Evolutionary conservation across 1,284 basidiomycete species (phyloP), one percentile per base, ranked within the genome.

Genomic region (Leucoagaricus sp.): DNA sequence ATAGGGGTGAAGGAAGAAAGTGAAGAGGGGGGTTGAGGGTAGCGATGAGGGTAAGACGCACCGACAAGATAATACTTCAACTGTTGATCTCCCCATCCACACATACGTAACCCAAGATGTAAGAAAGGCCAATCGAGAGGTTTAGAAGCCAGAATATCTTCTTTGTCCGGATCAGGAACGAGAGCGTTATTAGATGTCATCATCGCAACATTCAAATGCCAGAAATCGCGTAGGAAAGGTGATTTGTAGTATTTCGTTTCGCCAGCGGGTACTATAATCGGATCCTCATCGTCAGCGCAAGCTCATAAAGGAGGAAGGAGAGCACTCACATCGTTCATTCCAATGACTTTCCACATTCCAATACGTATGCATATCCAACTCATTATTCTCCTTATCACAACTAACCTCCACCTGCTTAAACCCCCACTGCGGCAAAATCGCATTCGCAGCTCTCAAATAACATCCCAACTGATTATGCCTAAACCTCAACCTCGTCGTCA

Each of bases 121-220:
- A 98, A 79, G 76, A 91, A 90, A 0, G 96, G 96, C 96, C 97
- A 99, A 69, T 99, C 96, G 47, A 82, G 80, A 0, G 96, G 96
- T 64, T 84, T 85, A 33, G 94, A 96, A 0, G 96, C 96, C 50
- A 99, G 85, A 64, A 98, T 94, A 70, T 99, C 96, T 64, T 96
- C 93, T 76, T 99, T 99, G 79, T 99, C 96, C 0, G 95, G 93
- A 67, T 99, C 95, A 0, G 96, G 96, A 44, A 98, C 76, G 53
- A 99, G 86, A 0, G 97, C 96, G 70, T 99, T 99, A 80, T 99
- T 99, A 4, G 96, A 97, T 0, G 95, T 98, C 94, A 97, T 96
- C 97, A 99, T 99, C 13, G 96, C 96, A 13, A 99, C 93, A 67
- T 99, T 99, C 57, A 99, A 85, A 72, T 99, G 96, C 86, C 94